Conservation (phyloP, 1,284 basidiomycete genomes). For the Heterobasidion irregulare region DNA sequence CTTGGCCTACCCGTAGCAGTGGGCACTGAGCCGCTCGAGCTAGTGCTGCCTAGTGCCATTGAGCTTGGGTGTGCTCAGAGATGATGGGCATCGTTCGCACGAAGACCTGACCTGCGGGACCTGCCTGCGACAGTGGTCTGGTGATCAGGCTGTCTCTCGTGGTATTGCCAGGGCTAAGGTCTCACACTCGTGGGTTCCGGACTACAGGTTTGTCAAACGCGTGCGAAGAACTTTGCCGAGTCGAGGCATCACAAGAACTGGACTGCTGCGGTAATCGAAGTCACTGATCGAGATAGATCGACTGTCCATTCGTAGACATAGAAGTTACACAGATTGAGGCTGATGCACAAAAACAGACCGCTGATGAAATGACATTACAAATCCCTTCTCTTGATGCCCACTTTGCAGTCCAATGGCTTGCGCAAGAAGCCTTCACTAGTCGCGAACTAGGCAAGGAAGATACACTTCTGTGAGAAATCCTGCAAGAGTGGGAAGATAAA, state of each 20-base stretch:
- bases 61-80: neutral
- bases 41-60: neutral
- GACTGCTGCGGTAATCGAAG: neutral
- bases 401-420: constrained; percentile 59
- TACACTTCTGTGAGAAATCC: constrained; percentile 3
- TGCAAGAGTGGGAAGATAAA: neutral
- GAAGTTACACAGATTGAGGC: neutral
- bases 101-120: neutral
- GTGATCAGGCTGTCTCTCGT: neutral
- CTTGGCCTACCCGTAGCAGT: neutral
- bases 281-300: neutral
- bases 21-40: neutral
- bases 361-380: constrained; percentile 7
- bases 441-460: constrained; percentile 35
- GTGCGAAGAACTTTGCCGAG: neutral
- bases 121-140: neutral
- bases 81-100: neutral
- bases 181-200: constrained; percentile 1
- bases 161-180: neutral
- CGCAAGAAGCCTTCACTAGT: constrained; percentile 74
- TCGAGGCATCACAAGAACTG: neutral
- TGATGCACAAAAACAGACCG: neutral
- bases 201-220: neutral
- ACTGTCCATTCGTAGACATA: neutral
- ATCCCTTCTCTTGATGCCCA: constrained; percentile 57